Evolutionary conservation across 2,329 filamentous ascomycete species (phyloP).

Genomic region (Claviceps sp.): DNA sequence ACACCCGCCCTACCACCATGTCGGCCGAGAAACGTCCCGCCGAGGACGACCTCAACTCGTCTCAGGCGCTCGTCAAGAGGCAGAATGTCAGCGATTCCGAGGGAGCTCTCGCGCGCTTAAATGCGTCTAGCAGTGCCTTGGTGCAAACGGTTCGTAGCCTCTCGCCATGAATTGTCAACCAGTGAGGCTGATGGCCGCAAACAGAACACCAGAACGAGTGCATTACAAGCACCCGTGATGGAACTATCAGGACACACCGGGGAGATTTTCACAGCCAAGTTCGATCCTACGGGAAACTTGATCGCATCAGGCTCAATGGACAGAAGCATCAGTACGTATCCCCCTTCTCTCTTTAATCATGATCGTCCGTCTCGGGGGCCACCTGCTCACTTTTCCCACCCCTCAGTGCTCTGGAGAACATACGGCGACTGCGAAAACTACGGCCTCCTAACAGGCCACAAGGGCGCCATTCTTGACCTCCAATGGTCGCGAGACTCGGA

Average conservation of each 20-base stretch:
- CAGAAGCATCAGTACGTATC: constrained; percentile 60
- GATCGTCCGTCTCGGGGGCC: neutral
- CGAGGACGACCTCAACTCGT: constrained; percentile 65
- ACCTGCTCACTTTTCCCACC: neutral
- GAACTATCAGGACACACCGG: constrained; percentile 72
- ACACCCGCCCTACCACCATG: constrained; percentile 36
- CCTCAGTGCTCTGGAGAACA: constrained; percentile 77
- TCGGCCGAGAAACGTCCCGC: constrained; percentile 85
- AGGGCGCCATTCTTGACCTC: constrained; percentile 78
- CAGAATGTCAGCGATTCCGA: constrained; percentile 51
- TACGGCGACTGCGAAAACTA: constrained; percentile 93
- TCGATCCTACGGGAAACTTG: constrained; percentile 74
- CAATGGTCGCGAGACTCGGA: constrained; percentile 95
- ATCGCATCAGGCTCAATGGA: constrained; percentile 97
- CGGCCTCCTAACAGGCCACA: constrained; percentile 75
- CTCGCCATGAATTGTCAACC: neutral
- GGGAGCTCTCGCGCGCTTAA: constrained; percentile 35
- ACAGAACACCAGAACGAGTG: constrained; percentile 67
- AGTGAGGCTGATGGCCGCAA: neutral
- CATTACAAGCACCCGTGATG: constrained; percentile 83
- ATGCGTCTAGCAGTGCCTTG: constrained; percentile 35
- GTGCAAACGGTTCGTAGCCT: constrained; percentile 33
- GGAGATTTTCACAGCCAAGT: constrained; percentile 82
- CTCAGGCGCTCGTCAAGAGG: constrained; percentile 77
- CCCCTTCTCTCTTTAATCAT: no score